Conservation (phyloP, 192 early-diverging fungal species). For the Backusella liffmaniae region DNA sequence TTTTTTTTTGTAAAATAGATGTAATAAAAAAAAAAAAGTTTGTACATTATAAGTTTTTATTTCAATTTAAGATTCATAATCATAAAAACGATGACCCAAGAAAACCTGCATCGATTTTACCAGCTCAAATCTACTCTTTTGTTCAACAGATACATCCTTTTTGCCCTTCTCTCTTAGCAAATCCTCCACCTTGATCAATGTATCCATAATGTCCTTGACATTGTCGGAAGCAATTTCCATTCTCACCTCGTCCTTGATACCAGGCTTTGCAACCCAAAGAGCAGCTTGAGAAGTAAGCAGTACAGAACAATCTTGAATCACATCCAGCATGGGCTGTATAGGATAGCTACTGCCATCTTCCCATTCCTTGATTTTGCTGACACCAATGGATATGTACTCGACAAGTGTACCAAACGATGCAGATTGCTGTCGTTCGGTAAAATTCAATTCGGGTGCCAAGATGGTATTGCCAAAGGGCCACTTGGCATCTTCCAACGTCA, state of each 20-base stretch:
- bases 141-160: not conserved
- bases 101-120: not conserved
- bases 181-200: not conserved
- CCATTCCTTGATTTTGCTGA: conserved; percentile 1
- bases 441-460: conserved; percentile 33
- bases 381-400: conserved; percentile 26
- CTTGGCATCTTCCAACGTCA: conserved; percentile 28
- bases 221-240: conserved; percentile 7
- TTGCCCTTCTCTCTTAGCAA: not conserved
- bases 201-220: conserved; percentile 11
- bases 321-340: conserved; percentile 5
- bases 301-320: conserved; percentile 13
- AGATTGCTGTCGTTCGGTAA: conserved; percentile 22
- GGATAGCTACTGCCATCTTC: not conserved
- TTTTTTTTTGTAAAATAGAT: not conserved
- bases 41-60: not conserved
- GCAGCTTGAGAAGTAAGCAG: conserved; percentile 3
- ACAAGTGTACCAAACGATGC: conserved; percentile 45
- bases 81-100: not conserved
- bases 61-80: not conserved
- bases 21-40: not conserved
- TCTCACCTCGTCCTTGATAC: not conserved
- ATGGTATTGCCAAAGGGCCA: conserved; percentile 45
- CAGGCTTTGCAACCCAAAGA: conserved; percentile 7
- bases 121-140: not conserved